Evolutionary conservation across 352 stramenopile species (phyloP).

Genomic region (Phytopythium ostracodes): DNA sequence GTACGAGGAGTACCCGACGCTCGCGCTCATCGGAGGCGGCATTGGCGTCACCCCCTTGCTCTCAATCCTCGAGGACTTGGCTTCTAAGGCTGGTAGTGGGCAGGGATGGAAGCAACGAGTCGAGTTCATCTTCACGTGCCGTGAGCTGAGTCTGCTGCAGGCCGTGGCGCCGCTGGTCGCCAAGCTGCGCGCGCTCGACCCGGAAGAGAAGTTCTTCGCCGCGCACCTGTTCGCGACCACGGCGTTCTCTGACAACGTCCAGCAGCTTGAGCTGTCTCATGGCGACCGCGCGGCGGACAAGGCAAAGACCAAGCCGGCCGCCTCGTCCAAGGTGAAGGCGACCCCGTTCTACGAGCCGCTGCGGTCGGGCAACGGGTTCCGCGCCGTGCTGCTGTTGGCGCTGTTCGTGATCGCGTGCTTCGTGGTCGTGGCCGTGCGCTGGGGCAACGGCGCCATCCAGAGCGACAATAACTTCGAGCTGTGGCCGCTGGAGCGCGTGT

Average conservation of each 20-base stretch:
- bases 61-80: slow-evolving; percentile 43
- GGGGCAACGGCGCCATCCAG: slow-evolving; percentile 49
- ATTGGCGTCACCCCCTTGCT: slow-evolving; percentile 45
- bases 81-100: slow-evolving; percentile 22
- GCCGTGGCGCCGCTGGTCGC: slow-evolving; percentile 24
- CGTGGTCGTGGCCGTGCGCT: slow-evolving; percentile 28
- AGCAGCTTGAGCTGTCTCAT: slow-evolving; percentile 14
- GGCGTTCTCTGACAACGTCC: slow-evolving; percentile 17
- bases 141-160: slow-evolving; percentile 33
- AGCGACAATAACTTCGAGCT: slow-evolving; percentile 37
- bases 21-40: slow-evolving; percentile 39
- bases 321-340: slow-evolving; percentile 13
- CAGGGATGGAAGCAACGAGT: slow-evolving; percentile 32
- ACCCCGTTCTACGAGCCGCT: slow-evolving; percentile 51
- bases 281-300: neutral
- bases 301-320: slow-evolving; percentile 12
- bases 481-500: slow-evolving; percentile 49
- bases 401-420: slow-evolving; percentile 35
- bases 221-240: slow-evolving; percentile 27
- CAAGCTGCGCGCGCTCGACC: slow-evolving; percentile 32
- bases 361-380: slow-evolving; percentile 32
- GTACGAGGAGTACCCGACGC: slow-evolving; percentile 41
- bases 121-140: slow-evolving; percentile 37
- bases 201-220: slow-evolving; percentile 29
- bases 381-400: slow-evolving; percentile 29